A percentile compares a stretch with the other conserved stretches of the same genome.
Conservation (phyloP, 192 early-diverging fungal genomes). For the Gryganskiella cystojenkinii region DNA sequence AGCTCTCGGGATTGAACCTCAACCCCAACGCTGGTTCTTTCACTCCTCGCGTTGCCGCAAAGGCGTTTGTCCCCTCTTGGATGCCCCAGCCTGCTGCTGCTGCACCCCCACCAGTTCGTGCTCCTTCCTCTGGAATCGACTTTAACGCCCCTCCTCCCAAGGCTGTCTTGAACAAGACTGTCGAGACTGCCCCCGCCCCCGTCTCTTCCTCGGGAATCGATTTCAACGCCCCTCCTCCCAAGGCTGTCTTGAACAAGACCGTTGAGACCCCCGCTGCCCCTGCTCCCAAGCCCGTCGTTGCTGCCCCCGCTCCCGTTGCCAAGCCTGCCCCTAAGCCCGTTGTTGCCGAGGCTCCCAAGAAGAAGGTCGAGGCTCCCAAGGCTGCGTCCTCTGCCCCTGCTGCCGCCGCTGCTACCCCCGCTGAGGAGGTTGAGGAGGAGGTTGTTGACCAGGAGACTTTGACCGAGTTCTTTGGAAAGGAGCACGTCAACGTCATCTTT, state of each 20-base stretch:
- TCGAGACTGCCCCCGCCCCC: constrained; percentile 6
- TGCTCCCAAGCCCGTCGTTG: constrained; percentile 2
- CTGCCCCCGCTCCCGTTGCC: constrained; percentile 15
- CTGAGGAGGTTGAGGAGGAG: constrained; percentile 60
- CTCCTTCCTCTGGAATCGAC: constrained; percentile 1
- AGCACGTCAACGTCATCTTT: constrained; percentile 95
- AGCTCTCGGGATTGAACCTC: constrained; percentile 61
- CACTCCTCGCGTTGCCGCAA: constrained; percentile 70
- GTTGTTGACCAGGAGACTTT: constrained; percentile 59
- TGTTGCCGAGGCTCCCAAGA: constrained; percentile 12
- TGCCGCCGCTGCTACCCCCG: constrained; percentile 24
- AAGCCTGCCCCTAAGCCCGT: constrained; percentile 6
- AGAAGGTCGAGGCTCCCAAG: constrained; percentile 14
- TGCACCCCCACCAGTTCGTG: constrained; percentile 5
- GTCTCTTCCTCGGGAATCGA: constrained; percentile 8
- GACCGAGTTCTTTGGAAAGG: constrained; percentile 81
- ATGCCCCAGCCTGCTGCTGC: constrained; percentile 47
- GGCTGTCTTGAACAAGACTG: not conserved
- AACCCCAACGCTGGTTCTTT: constrained; percentile 69
- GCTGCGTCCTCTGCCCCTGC: constrained; percentile 8
- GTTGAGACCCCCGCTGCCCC: constrained; percentile 17
- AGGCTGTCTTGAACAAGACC: constrained; percentile 27
- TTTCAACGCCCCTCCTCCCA: constrained; percentile 12
- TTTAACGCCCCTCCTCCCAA: not conserved
- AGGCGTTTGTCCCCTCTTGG: constrained; percentile 75